phyloP scores from a whole-genome alignment of 1,284 basidiomycete genomes.

The Cutaneotrichosporon daszewskae region DNA sequence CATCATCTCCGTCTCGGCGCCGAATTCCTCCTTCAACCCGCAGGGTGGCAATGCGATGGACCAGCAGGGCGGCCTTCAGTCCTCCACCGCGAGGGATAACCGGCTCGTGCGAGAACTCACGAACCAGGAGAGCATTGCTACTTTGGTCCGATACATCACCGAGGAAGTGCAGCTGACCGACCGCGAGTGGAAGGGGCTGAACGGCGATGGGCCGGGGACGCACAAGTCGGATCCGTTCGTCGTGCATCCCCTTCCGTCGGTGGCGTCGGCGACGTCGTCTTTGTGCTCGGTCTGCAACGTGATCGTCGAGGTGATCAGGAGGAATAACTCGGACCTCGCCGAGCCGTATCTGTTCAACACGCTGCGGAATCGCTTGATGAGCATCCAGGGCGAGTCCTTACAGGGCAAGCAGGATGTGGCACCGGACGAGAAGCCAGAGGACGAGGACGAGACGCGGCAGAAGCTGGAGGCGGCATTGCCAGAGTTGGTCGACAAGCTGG shows the following conservation, averaged over 20 bases:
- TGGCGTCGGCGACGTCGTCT: conserved; percentile 77
- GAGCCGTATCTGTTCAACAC: conserved; percentile 98
- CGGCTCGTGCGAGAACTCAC: conserved; percentile 87
- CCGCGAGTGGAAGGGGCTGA: conserved; percentile 26
- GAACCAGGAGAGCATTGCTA: conserved; percentile 63
- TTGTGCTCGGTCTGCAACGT: conserved; percentile 83
- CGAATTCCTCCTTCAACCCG: conserved; percentile 54
- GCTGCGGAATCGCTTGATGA: conserved; percentile 80
- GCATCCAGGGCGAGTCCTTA: conserved; percentile 49
- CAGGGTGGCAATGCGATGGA: conserved; percentile 59
- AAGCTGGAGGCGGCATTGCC: conserved; percentile 73
- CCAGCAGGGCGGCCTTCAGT: conserved; percentile 44
- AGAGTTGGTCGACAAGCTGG: conserved; percentile 80
- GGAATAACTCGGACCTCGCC: conserved; percentile 98
- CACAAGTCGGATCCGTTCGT: conserved; percentile 35
- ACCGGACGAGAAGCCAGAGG: conserved; percentile 46
- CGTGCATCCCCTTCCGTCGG: conserved; percentile 54
- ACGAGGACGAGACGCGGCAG: conserved; percentile 62
- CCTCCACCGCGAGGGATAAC: conserved; percentile 53
- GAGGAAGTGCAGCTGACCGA: conserved; percentile 55
- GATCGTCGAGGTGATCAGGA: conserved; percentile 91
- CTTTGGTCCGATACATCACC: conserved; percentile 74
- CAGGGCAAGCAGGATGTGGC: conserved; percentile 1
- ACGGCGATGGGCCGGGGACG: conserved; percentile 16
- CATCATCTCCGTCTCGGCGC: conserved; percentile 89